These are phyloP conservation scores for Lachnellula subtilissima DNA, from an alignment of 2,329 filamentous ascomycete genomes.

Conservation along the genomic window DNA sequence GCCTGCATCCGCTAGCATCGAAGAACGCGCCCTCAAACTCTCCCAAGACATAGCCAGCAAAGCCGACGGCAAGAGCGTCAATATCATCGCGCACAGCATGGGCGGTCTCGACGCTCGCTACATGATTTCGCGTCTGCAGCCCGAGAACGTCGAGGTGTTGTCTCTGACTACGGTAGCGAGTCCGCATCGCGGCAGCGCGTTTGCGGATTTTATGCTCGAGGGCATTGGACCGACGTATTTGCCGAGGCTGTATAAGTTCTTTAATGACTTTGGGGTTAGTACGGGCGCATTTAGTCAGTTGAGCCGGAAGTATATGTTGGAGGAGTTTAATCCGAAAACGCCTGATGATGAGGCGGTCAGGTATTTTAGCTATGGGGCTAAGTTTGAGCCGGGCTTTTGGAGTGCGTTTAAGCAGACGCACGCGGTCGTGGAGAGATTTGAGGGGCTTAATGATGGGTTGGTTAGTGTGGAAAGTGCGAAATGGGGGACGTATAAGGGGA, in stretches of 20 bases:
- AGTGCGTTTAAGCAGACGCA: conserved; percentile 58
- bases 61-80: conserved; percentile 55
- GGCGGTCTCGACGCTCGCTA: conserved; percentile 61
- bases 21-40: conserved; percentile 55
- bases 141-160: conserved; percentile 40
- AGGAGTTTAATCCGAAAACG: conserved; percentile 54
- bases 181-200: conserved; percentile 38
- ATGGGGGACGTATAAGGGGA: conserved; percentile 62
- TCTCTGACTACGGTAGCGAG: conserved; percentile 36
- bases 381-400: conserved; percentile 52
- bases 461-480: conserved; percentile 59
- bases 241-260: conserved; percentile 50
- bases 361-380: conserved; percentile 61
- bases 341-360: conserved; percentile 48
- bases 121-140: conserved; percentile 55
- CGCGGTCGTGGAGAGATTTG: conserved; percentile 42
- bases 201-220: conserved; percentile 50
- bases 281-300: conserved; percentile 59
- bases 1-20: conserved; percentile 56
- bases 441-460: conserved; percentile 62
- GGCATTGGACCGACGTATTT: conserved; percentile 42
- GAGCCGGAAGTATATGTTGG: conserved; percentile 52
- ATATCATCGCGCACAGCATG: conserved; percentile 70
- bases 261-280: conserved; percentile 48
- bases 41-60: conserved; percentile 46